Evolutionary conservation across 1,284 basidiomycete genomes (phyloP), one percentile per base, ranked within the genome.

Genomic region (Apiotrichum porosum): DNA sequence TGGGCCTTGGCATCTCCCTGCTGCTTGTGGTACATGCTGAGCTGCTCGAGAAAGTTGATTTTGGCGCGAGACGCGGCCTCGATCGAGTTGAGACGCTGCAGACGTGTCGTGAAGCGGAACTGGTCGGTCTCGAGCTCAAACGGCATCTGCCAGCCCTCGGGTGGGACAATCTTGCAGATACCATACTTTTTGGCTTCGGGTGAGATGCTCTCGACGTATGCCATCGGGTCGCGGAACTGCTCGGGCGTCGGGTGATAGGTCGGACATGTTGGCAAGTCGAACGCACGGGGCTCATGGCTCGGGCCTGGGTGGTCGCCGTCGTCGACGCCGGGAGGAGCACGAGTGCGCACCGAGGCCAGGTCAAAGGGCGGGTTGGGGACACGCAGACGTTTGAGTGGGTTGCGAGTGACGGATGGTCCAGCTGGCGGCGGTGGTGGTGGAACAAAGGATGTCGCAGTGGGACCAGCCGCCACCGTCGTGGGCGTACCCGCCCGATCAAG

Each of bases 11-110:
- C 79, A 69, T 89, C 88, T 38, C 88, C 88, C 74, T 91, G 87
- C 69, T 92, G 88, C 68, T 84, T 84, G 75, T 92, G 87, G 69
- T 84, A 93, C 58, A 87, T 85, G 75, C 93, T 93, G 34, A 99
- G 80, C 73, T 97, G 92, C 72, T 98, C 94, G 59, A 95, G 76
- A 74, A 97, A 98, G 77, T 97, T 97, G 69, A 97, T 78, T 72
- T 95, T 94, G 36, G 94, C 94, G 57, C 95, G 80, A 44, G 92
- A 93, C 42, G 92, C 89, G 14, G 95, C 95, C 75, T 97, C 94
- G 60, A 99, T 91, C 57, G 90, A 92, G 72, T 97, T 97, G 63
- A 99, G 80, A 49, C 87, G 83, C 75, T 97, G 93, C 41, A 97
- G 77, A 42, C 95, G 84, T 42, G 94, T 98, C 73, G 88, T 91